Evolutionary conservation across 805 yeast species (phyloP), one percentile per base, ranked within the genome.

Genomic region (Schizosaccharomyces cryophilus): DNA sequence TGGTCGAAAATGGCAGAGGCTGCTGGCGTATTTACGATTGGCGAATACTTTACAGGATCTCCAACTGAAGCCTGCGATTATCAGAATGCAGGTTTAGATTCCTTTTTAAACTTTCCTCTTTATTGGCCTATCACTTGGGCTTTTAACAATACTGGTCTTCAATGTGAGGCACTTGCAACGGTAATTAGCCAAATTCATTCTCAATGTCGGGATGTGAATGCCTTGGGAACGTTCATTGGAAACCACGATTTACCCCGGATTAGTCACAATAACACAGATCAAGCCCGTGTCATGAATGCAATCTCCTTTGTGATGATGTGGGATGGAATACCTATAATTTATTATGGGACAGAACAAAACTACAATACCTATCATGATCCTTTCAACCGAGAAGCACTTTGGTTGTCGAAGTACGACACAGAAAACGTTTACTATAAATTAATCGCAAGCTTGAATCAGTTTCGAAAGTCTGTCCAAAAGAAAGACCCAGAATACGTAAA

Each of bases 321-420:
- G 42, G 47, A 58, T 29, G 63, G 63, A 2, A 61, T 61, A 19
- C 63, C 63, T 15, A 45, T 61, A n/a, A 35, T 61, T 26, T 61
- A 61, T 42, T 61, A 61, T 54, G 63, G 63, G 5, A 40, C 45
- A 3, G 63, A 61, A 45, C 63, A 61, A 21, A 42, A 60, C n/a
- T 60, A 60, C 26, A 21, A 60, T 30, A 62, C 62, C 21, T 31
- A 26, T 13, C 42, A 5, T 13, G 63, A 61, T 45, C 63, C 63
- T n/a, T n/a, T 42, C 5, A 61, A 61, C 13, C 35, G 63, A 3
- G 63, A 61, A 51, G 42, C 63, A 9, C 31, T 61, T 42, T 61
- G 63, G 63, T 19, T 42, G 11, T 48, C 63, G 7, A 58, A 58
- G 4, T 61, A 47, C 54, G 42, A 59, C 31, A 60, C 59, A 21